Conservation (phyloP, 208 protist genomes). For the Trypanosomatidae sp. region DNA sequence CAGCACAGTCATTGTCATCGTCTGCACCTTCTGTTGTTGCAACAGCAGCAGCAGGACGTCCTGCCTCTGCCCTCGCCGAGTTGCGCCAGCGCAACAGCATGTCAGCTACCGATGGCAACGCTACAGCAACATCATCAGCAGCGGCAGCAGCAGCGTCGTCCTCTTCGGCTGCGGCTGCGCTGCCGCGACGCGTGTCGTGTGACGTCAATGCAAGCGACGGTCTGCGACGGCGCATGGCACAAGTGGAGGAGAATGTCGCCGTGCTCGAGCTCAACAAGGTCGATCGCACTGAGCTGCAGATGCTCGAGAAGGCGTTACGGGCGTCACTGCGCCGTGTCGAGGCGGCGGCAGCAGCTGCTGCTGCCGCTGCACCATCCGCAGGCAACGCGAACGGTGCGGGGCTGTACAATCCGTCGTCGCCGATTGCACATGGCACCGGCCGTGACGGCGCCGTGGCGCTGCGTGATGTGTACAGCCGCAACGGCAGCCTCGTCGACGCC, state of each 20-base stretch:
- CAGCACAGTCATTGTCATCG: too few species aligned
- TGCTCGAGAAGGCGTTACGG: slow-evolving; percentile 35
- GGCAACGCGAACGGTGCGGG: too few species aligned
- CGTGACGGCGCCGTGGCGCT: neutral
- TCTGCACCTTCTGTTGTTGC: too few species aligned
- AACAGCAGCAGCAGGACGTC: too few species aligned
- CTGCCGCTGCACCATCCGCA: too few species aligned
- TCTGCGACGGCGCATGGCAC: slow-evolving; percentile 40
- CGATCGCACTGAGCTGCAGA: slow-evolving; percentile 43
- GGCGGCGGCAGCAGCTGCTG: slow-evolving; percentile 14
- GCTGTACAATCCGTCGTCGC: too few species aligned
- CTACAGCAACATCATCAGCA: neutral
- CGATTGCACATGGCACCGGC: neutral
- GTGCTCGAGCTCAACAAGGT: slow-evolving; percentile 71
- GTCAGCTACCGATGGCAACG: neutral
- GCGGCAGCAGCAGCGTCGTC: neutral
- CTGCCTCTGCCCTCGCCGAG: too few species aligned
- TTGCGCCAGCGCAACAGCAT: too few species aligned
- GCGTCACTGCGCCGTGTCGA: neutral
- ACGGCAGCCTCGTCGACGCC: too few species aligned
- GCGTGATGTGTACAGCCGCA: neutral
- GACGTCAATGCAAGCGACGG: slow-evolving; percentile 30
- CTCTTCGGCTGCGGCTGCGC: neutral
- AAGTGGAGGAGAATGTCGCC: slow-evolving; percentile 54
- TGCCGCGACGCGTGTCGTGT: slow-evolving; percentile 13